Percentiles rank a stretch among this genome's conserved stretches.
Evolutionary conservation across 805 yeast species (phyloP).

Genomic region (Ogataea siamensis): DNA sequence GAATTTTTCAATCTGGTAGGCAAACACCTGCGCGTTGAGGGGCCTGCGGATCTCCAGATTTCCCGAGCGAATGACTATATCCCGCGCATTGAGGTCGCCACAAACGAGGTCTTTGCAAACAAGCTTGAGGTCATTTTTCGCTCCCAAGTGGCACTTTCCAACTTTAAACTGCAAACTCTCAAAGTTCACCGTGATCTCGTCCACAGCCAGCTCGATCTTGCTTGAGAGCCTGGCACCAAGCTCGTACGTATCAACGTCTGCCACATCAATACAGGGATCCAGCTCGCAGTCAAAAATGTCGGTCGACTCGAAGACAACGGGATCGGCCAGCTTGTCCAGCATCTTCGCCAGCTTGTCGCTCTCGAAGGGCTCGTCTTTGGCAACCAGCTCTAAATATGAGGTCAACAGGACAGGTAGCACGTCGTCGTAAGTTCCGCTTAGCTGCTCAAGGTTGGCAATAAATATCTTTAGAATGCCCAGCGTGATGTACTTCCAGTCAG

Average conservation of each 20-base stretch:
- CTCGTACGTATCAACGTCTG: constrained; percentile 37
- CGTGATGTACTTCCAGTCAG: constrained; percentile 77
- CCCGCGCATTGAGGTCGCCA: constrained; percentile 23
- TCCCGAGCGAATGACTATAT: constrained; percentile 22
- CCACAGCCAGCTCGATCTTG: constrained; percentile 18
- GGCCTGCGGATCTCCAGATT: constrained; percentile 22
- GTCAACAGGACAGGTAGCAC: constrained; percentile 32
- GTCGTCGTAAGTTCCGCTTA: constrained; percentile 22
- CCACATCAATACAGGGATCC: constrained; percentile 38
- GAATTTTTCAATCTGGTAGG: constrained; percentile 22
- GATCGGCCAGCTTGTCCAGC: constrained; percentile 13
- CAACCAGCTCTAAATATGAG: constrained; percentile 38
- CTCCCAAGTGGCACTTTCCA: constrained; percentile 10
- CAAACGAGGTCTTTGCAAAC: constrained; percentile 20
- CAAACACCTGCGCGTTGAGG: constrained; percentile 14
- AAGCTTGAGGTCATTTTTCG: constrained; percentile 15
- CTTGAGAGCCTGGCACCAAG: constrained; percentile 37
- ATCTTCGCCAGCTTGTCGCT: constrained; percentile 18
- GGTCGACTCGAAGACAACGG: constrained; percentile 22
- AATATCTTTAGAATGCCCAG: constrained; percentile 62
- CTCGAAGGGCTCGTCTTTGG: constrained; percentile 29
- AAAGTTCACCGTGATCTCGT: constrained; percentile 13
- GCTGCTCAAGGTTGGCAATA: constrained; percentile 61
- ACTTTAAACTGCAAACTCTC: constrained; percentile 19
- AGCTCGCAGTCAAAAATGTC: constrained; percentile 38